Percentiles rank a stretch among this genome's conserved stretches.
Conservation (phyloP, 2,329 filamentous ascomycete species). For the Pseudocercospora musae region DNA sequence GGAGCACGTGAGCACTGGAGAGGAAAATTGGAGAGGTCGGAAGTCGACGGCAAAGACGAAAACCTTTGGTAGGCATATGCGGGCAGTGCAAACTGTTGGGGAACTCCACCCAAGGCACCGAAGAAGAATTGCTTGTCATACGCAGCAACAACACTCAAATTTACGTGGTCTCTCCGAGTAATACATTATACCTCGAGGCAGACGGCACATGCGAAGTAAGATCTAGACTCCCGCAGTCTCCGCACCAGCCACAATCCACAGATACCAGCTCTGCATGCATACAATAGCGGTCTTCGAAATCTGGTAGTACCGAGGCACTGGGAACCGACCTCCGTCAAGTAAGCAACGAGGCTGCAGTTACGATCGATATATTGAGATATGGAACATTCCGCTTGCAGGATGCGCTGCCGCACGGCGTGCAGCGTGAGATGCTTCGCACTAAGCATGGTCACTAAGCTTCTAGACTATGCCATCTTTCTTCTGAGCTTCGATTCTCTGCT, state of each 20-base stretch:
- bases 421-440: background rate
- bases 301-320: background rate
- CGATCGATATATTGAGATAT: background rate
- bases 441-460: background rate
- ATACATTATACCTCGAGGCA: background rate
- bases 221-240: background rate
- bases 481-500: slow-evolving; percentile 22
- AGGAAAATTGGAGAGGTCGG: background rate
- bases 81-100: background rate
- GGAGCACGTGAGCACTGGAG: background rate
- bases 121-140: background rate
- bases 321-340: background rate
- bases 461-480: slow-evolving; percentile 25
- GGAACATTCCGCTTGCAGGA: background rate
- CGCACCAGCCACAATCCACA: background rate
- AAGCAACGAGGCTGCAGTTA: background rate
- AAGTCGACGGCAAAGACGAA: background rate
- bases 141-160: background rate
- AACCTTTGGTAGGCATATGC: background rate
- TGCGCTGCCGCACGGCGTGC: background rate
- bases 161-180: background rate
- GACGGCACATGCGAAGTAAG: background rate
- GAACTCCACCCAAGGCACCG: background rate
- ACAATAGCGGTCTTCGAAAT: background rate
- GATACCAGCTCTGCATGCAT: background rate